phyloP scores from a whole-genome alignment of 2,329 filamentous ascomycete species.

The Xylaria polymorpha region DNA sequence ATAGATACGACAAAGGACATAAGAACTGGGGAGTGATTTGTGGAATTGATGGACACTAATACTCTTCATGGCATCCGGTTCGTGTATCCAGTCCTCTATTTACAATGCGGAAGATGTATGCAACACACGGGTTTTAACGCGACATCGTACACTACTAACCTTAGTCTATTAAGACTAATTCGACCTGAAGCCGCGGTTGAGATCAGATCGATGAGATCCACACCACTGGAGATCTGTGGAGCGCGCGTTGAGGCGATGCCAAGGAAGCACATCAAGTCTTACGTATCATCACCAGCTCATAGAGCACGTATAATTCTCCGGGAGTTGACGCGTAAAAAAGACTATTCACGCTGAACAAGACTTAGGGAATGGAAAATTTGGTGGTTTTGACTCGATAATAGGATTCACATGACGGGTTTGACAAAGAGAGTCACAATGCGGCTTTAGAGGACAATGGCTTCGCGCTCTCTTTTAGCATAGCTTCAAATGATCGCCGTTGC shows the following conservation, averaged over 20 bases:
- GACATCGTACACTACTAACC: neutral
- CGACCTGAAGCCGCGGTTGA: slow-evolving; percentile 15
- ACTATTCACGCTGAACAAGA: neutral
- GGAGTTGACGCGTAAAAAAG: neutral
- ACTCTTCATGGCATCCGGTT: neutral
- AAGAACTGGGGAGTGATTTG: slow-evolving; percentile 9
- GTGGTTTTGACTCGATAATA: neutral
- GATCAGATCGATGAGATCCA: slow-evolving; percentile 15
- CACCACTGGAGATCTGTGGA: slow-evolving; percentile 16
- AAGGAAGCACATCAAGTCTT: slow-evolving; percentile 2
- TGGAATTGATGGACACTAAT: slow-evolving; percentile 4
- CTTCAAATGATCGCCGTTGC: slow-evolving; percentile 1
- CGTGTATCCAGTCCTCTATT: neutral
- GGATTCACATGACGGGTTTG: neutral
- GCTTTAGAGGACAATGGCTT: neutral
- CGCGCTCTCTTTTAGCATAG: neutral
- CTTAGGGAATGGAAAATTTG: neutral
- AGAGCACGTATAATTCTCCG: neutral
- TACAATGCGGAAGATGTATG: neutral
- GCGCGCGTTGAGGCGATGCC: neutral
- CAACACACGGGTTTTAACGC: neutral
- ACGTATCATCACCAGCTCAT: neutral
- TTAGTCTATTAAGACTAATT: neutral
- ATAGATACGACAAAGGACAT: slow-evolving; percentile 33
- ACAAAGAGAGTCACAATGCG: neutral